Percentiles rank a stretch among this genome's conserved stretches.
Conservation (phyloP, 305 asterid species). For the Coffea humblotiana region DNA sequence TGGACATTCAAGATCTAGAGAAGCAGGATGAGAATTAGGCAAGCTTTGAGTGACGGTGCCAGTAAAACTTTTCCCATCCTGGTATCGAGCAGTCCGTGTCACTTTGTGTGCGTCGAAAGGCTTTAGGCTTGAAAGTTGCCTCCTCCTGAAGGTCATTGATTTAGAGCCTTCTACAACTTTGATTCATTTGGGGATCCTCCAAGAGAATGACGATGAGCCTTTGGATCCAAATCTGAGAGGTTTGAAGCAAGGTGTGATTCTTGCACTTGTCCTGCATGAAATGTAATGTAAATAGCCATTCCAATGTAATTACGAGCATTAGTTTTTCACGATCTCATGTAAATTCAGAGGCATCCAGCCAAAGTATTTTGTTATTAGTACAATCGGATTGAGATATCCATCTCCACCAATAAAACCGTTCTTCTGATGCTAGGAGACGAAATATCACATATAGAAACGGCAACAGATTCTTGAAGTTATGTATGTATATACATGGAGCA, state of each 20-base stretch:
- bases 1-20: conserved; percentile 46
- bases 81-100: not conserved
- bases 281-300: conserved; percentile 1
- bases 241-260: not conserved
- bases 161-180: not conserved
- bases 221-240: not conserved
- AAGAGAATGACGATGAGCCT: not conserved
- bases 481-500: too few species aligned
- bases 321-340: not conserved
- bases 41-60: not conserved
- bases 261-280: not conserved
- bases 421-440: not conserved
- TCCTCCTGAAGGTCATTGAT: not conserved
- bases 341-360: not conserved
- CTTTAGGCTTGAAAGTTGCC: not conserved
- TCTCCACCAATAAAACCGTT: not conserved
- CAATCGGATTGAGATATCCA: not conserved
- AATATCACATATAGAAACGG: not conserved
- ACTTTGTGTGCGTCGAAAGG: not conserved
- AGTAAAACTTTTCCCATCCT: not conserved
- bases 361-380: not conserved
- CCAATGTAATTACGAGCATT: not conserved
- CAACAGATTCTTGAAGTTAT: too few species aligned
- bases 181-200: not conserved
- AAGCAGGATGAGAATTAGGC: conserved; percentile 32